These are phyloP conservation scores for Entophlyctis luteolus DNA, from an alignment of 192 early-diverging fungal genomes.

Conservation along the genomic window DNA sequence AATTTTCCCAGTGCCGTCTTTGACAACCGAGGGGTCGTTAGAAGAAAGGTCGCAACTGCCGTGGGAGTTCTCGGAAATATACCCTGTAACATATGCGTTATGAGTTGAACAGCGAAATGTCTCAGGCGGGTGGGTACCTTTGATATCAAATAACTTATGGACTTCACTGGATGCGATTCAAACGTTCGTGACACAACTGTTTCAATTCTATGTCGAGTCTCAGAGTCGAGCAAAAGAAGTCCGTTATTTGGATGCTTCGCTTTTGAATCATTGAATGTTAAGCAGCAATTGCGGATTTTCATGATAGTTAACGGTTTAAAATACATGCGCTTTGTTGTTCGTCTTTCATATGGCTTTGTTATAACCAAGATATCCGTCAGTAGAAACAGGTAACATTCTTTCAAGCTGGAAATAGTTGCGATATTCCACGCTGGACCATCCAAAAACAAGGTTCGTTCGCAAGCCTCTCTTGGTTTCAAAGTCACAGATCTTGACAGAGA, in stretches of 20 bases:
- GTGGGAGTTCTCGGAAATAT: conserved; percentile 9
- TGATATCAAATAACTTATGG: conserved; percentile 1
- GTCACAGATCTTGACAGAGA: background rate
- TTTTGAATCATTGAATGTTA: conserved; percentile 20
- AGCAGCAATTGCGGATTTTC: background rate
- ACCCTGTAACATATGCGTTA: too few relatives aligned
- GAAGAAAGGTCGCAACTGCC: conserved; percentile 13
- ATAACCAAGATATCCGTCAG: conserved; percentile 11
- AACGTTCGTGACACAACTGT: conserved; percentile 8
- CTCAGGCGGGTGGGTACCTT: too few relatives aligned
- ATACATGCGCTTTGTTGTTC: conserved; percentile 7
- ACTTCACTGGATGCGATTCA: conserved; percentile 20
- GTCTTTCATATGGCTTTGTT: conserved; percentile 17
- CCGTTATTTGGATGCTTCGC: conserved; percentile 4
- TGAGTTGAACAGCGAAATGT: too few relatives aligned
- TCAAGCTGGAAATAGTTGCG: conserved; percentile 8
- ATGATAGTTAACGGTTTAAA: conserved; percentile 1
- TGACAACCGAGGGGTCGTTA: conserved; percentile 4
- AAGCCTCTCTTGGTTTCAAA: background rate
- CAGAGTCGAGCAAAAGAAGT: background rate
- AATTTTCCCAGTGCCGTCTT: conserved; percentile 10
- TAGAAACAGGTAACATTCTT: conserved; percentile 19
- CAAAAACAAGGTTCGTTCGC: background rate
- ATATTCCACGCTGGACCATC: conserved; percentile 18
- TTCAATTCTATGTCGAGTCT: conserved; percentile 16